Conservation (phyloP, 306 rosid genomes). For the Arachis stenosperma region DNA sequence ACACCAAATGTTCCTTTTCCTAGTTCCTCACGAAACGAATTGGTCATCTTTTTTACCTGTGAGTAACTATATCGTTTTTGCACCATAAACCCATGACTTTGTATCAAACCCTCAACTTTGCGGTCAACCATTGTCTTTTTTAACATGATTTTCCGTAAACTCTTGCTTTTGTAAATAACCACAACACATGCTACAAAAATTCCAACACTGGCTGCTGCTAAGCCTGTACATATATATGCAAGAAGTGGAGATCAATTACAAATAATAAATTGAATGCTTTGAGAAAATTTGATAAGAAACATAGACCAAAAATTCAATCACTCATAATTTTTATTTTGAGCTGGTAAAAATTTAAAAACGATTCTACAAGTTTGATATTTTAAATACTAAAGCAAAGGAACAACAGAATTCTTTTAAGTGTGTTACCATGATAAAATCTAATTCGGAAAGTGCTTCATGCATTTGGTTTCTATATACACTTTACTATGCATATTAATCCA, state of each 20-base stretch:
- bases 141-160: background rate
- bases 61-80: background rate
- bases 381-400: no score
- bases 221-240: background rate
- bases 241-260: background rate
- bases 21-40: background rate
- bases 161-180: background rate
- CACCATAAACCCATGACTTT: background rate
- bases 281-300: background rate
- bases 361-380: background rate
- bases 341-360: background rate
- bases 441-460: no score
- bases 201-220: background rate
- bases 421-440: no score
- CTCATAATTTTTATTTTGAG: background rate
- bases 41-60: background rate
- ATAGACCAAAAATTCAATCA: background rate
- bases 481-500: no score
- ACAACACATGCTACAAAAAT: background rate
- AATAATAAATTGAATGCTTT: background rate
- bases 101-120: background rate
- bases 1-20: constrained; percentile 49
- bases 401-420: no score
- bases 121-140: background rate
- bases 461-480: no score